Evolutionary conservation across 257 asterid genomes (phyloP), one percentile per base, ranked within the genome.

Genomic region (Nicotiana tabacum): DNA sequence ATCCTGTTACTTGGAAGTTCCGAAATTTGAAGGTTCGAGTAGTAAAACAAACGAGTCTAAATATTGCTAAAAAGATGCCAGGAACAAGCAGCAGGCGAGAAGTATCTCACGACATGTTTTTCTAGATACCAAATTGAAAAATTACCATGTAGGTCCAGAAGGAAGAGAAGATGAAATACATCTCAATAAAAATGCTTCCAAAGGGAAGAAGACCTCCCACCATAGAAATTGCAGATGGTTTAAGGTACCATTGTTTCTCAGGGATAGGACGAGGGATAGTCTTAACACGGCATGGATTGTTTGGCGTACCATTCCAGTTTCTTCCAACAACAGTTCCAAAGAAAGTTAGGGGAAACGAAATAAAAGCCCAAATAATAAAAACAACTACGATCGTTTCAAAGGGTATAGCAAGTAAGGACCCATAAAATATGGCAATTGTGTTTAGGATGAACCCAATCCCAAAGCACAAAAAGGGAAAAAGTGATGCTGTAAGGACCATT

Each of bases 181-280:
- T 93, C 87, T 92, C 94, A 43, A 92, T 93, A 55, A 93, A 92
- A 84, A 93, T 93, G 89, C 97, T 93, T 64, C 92, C 97, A n/a
- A 93, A 92, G 56, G 97, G 95, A 76, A 93, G 97, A 76, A 93
- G 87, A 68, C 98, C 98, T 78, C 98, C 97, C 92, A 93, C 91
- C 85, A 93, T 91, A 61, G 97, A 88, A 83, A 93, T 87, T 33
- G 92, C 84, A 8, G 93, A 89, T 53, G 98, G 95, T 13, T 91
- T 91, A 69, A 92, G 93, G 84, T 91, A 92, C 97, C 97, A 92
- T 85, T 92, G 88, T 91, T 92, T 92, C 88, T 91, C 94, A 16
- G 93, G 97, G 70, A 92, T 91, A 32, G 97, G 97, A 82, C 97
- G 97, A 13, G 98, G 98, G 77, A 93, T 93, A 51, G 96, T 93